Evolutionary conservation across 257 asterid species (phyloP).

Genomic region (Plantago ovata): DNA sequence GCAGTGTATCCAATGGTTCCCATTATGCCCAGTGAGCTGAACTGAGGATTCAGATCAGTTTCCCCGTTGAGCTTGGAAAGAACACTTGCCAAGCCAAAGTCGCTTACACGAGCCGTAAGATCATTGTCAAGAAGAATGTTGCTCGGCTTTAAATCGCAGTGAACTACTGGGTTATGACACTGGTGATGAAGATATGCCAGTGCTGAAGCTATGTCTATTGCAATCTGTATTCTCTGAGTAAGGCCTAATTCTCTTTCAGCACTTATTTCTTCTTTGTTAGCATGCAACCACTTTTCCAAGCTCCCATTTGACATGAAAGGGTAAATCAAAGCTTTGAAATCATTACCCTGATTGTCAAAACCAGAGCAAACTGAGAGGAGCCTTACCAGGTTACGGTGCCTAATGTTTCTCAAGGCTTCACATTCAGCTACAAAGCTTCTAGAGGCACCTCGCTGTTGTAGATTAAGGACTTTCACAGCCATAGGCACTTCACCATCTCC

Average conservation of each 20-base stretch:
- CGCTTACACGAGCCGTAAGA: conserved; percentile 25
- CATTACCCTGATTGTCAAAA: conserved; percentile 23
- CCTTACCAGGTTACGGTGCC: conserved; percentile 26
- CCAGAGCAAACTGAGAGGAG: conserved; percentile 13
- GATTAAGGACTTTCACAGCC: conserved; percentile 30
- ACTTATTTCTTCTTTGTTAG: conserved; percentile 1
- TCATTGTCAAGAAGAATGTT: no score
- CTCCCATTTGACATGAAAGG: conserved; percentile 33
- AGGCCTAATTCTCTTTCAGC: conserved; percentile 11
- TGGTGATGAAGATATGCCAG: conserved; percentile 33
- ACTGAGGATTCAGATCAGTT: conserved; percentile 3
- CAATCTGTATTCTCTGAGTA: conserved; percentile 24
- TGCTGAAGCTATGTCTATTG: conserved; percentile 31
- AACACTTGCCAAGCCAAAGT: conserved; percentile 39
- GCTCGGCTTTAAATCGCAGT: conserved; percentile 9
- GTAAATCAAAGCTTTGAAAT: conserved; percentile 34
- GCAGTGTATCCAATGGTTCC: conserved; percentile 46
- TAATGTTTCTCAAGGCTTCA: conserved; percentile 22
- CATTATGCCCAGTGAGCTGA: conserved; percentile 25
- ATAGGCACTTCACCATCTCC: conserved; percentile 12
- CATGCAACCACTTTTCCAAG: conserved; percentile 31
- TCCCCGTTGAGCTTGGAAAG: conserved; percentile 6
- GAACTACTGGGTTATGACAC: conserved; percentile 25
- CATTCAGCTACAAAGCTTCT: conserved; percentile 36
- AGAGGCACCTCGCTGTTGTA: conserved; percentile 20